Evolutionary conservation across 2,329 filamentous ascomycete species (phyloP).

Genomic region (Aspergillus hortae): DNA sequence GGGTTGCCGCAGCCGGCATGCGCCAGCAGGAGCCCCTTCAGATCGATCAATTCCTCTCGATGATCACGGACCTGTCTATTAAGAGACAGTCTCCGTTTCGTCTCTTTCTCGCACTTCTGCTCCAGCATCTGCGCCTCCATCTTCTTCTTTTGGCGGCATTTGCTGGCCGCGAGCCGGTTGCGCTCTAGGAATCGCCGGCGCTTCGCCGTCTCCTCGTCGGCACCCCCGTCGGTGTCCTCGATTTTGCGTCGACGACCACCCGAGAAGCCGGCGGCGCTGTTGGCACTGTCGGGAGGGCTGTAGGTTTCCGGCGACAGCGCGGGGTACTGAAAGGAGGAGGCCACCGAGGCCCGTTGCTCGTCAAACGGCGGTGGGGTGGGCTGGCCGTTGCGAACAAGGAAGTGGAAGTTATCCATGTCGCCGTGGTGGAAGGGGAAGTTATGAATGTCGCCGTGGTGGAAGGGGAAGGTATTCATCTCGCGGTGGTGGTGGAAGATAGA

Average conservation of each 20-base stretch:
- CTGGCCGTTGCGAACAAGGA: slow-evolving; percentile 34
- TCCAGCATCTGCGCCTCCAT: slow-evolving; percentile 53
- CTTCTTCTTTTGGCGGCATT: slow-evolving; percentile 62
- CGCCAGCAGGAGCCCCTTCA: too few species aligned
- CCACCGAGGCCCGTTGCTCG: slow-evolving; percentile 15
- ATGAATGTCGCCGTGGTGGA: slow-evolving; percentile 13
- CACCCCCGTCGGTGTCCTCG: too few species aligned
- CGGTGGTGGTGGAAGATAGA: too few species aligned
- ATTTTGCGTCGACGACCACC: too few species aligned
- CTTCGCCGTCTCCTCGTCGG: slow-evolving; percentile 33
- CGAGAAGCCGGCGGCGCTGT: too few species aligned
- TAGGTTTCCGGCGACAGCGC: too few species aligned
- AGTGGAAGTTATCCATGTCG: too few species aligned
- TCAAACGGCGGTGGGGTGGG: slow-evolving; percentile 35
- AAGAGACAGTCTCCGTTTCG: slow-evolving; percentile 28
- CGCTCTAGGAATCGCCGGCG: slow-evolving; percentile 55
- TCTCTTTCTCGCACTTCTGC: slow-evolving; percentile 32
- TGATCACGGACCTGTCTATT: slow-evolving; percentile 26
- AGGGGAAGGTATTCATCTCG: slow-evolving; percentile 26
- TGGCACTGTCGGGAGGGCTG: too few species aligned
- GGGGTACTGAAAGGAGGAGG: too few species aligned
- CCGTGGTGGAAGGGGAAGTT: slow-evolving; percentile 19
- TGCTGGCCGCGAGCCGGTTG: slow-evolving; percentile 57
- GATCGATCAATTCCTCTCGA: too few species aligned
- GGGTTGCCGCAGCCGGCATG: too few species aligned